These are phyloP conservation scores for Talaromyces sp. DNA, from an alignment of 2,329 filamentous ascomycete genomes.

Conservation along the genomic window DNA sequence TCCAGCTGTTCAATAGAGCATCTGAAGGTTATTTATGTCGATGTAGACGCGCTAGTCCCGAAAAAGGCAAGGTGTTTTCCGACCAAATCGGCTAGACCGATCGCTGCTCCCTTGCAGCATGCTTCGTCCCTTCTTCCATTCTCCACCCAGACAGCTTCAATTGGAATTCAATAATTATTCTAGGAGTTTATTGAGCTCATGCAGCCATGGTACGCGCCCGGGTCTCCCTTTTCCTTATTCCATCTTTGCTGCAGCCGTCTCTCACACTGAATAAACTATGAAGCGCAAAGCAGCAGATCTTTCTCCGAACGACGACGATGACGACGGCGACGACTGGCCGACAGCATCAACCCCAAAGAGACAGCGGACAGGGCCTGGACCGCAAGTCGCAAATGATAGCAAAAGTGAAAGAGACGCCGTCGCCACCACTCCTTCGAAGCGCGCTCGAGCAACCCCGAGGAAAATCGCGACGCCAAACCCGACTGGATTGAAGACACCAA, in stretches of 20 bases:
- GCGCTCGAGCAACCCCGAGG: constrained; percentile 25
- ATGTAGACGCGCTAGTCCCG: background rate
- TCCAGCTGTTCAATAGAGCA: no score
- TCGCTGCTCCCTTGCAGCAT: constrained; percentile 9
- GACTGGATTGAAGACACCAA: constrained; percentile 32
- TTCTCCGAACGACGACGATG: constrained; percentile 17
- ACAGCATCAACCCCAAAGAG: constrained; percentile 36
- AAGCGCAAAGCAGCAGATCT: constrained; percentile 37
- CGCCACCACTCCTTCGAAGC: constrained; percentile 24
- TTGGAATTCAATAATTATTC: background rate
- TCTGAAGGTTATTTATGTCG: no score
- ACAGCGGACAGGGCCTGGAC: constrained; percentile 20
- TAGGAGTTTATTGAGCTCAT: background rate
- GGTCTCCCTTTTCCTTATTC: background rate
- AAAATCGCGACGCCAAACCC: constrained; percentile 21
- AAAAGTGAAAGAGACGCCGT: constrained; percentile 18
- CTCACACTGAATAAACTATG: constrained; percentile 24
- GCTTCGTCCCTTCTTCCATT: background rate
- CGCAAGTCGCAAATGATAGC: background rate
- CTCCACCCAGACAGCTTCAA: background rate
- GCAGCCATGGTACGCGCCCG: constrained; percentile 10
- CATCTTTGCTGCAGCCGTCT: background rate
- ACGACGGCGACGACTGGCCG: constrained; percentile 26
- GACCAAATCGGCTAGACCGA: background rate
- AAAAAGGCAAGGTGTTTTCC: background rate